Percentiles rank a stretch among this genome's conserved stretches.
Conservation (phyloP, 257 asterid genomes). For the Leptodermis oblonga region DNA sequence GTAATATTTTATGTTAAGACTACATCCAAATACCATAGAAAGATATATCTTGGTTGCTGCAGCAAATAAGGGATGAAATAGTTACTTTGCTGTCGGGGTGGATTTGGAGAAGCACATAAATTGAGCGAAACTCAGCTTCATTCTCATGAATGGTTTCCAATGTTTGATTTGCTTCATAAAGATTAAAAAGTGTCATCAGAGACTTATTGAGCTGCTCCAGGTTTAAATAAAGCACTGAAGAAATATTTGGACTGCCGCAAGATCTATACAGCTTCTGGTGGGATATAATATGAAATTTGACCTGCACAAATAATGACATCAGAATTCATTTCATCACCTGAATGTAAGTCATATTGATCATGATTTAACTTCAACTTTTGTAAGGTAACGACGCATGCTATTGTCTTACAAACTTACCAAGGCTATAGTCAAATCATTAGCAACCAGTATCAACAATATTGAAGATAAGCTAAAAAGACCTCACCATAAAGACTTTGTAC, state of each 20-base stretch:
- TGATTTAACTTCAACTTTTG: neutral
- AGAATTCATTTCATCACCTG: neutral
- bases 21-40: neutral
- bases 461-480: neutral
- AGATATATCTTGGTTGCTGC: constrained; percentile 5
- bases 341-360: neutral
- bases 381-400: neutral
- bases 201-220: constrained; percentile 86
- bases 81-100: constrained; percentile 55
- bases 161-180: constrained; percentile 58
- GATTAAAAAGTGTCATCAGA: constrained; percentile 50
- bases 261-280: constrained; percentile 58
- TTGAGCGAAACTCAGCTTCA: constrained; percentile 74
- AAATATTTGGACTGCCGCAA: constrained; percentile 35
- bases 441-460: neutral
- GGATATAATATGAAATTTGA: constrained; percentile 79
- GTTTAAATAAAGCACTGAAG: constrained; percentile 69
- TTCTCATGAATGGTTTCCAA: constrained; percentile 40
- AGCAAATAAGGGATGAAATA: constrained; percentile 13
- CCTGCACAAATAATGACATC: constrained; percentile 38
- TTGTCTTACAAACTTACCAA: neutral
- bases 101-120: constrained; percentile 82
- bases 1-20: neutral
- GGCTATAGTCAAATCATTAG: neutral
- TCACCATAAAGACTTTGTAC: too few relatives aligned